These are phyloP conservation scores for Russula vinacea DNA, from an alignment of 768 basidiomycete genomes.

Conservation along the genomic window DNA sequence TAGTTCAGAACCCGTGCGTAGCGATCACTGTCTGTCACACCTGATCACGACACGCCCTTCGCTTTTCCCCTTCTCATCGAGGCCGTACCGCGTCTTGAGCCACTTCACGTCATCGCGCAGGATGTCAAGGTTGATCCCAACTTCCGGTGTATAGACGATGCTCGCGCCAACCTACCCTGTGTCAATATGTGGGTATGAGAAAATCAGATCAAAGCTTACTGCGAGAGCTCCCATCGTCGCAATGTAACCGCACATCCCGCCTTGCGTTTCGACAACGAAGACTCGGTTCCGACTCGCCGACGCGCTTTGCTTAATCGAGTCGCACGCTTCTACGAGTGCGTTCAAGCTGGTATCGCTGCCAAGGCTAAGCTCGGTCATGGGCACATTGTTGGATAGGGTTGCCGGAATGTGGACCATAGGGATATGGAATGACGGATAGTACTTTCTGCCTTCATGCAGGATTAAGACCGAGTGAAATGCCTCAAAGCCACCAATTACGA, in stretches of 20 bases:
- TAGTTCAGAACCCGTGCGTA: background rate
- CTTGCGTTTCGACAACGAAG: slow-evolving; percentile 97
- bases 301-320: slow-evolving; percentile 98
- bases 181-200: background rate
- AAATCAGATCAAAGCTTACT: slow-evolving; percentile 47
- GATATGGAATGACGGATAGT: slow-evolving; percentile 91
- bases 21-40: slow-evolving; percentile 40
- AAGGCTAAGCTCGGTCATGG: slow-evolving; percentile 92
- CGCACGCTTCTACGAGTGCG: slow-evolving; percentile 94
- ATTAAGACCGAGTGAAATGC: slow-evolving; percentile 78
- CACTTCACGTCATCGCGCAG: slow-evolving; percentile 83
- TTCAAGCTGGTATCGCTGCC: slow-evolving; percentile 98
- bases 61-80: slow-evolving; percentile 84
- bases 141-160: slow-evolving; percentile 91
- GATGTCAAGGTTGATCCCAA: slow-evolving; percentile 78
- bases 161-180: slow-evolving; percentile 77
- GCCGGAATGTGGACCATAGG: slow-evolving; percentile 96
- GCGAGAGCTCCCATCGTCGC: slow-evolving; percentile 95
- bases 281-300: slow-evolving; percentile 94
- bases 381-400: slow-evolving; percentile 97
- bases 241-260: slow-evolving; percentile 93
- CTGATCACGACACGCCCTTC: slow-evolving; percentile 92
- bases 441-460: slow-evolving; percentile 73
- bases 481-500: slow-evolving; percentile 97
- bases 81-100: slow-evolving; percentile 76